Conservation (phyloP, 179 eudicot species). For the Beta macrorhiza region DNA sequence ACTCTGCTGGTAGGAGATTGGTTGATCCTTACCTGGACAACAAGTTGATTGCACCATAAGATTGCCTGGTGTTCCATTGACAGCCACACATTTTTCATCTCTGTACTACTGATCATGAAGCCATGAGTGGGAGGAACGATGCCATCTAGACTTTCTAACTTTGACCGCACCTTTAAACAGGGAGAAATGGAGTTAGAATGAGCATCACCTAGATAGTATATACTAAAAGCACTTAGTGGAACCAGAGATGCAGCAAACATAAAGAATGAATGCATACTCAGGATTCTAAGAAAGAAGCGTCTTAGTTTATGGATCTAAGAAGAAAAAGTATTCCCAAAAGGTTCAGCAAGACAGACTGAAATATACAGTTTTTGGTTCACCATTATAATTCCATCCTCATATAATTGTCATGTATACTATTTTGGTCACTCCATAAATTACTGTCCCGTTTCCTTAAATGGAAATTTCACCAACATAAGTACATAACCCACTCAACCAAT, state of each 20-base stretch:
- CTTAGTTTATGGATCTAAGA: neutral
- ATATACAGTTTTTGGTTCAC: neutral
- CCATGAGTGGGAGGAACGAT: conserved; percentile 94
- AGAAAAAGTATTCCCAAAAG: neutral
- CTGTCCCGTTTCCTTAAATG: too few species aligned
- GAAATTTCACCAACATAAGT: too few species aligned
- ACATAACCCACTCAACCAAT: too few species aligned
- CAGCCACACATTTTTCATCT: conserved; percentile 93
- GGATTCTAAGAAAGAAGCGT: conserved; percentile 12
- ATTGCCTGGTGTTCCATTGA: conserved; percentile 99
- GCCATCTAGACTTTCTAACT: conserved; percentile 81
- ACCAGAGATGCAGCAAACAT: conserved; percentile 13
- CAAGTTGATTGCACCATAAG: conserved; percentile 95
- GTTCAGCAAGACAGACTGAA: neutral
- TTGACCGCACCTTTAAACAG: conserved; percentile 71
- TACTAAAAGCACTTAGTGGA: conserved; percentile 18
- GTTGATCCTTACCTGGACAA: conserved; percentile 65
- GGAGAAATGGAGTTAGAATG: conserved; percentile 24
- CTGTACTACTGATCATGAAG: conserved; percentile 77
- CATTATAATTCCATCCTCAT: neutral
- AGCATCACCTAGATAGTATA: conserved; percentile 20
- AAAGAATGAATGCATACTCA: conserved; percentile 15
- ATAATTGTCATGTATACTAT: too few species aligned
- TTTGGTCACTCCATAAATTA: too few species aligned
- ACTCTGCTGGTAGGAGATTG: neutral